phyloP scores from a whole-genome alignment of 176 grass and related monocot genomes.

The Cymbopogon citratus region DNA sequence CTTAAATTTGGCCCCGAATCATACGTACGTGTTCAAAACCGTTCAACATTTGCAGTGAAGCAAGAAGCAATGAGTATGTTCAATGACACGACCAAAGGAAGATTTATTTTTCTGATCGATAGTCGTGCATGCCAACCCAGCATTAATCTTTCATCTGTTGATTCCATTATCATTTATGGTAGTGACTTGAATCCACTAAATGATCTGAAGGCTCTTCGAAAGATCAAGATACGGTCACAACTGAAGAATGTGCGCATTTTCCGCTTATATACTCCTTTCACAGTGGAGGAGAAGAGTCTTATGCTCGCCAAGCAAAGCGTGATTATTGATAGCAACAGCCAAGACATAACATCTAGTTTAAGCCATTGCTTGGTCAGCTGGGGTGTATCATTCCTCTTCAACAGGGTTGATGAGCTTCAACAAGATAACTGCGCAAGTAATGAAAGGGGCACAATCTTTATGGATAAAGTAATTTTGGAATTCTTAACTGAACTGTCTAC shows the following conservation, averaged over 20 bases:
- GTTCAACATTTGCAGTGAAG: conserved; percentile 35
- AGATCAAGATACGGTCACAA: conserved; percentile 52
- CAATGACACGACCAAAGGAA: conserved; percentile 62
- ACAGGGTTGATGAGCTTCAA: conserved; percentile 47
- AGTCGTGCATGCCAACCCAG: conserved; percentile 65
- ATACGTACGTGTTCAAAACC: conserved; percentile 51
- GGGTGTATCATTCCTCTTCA: conserved; percentile 57
- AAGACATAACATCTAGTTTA: conserved; percentile 34
- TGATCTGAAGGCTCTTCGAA: conserved; percentile 59
- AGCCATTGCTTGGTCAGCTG: conserved; percentile 73
- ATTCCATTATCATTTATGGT: conserved; percentile 72
- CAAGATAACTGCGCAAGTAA: conserved; percentile 31
- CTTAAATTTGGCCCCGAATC: conserved; percentile 68
- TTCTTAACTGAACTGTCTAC: conserved; percentile 41
- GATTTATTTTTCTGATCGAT: conserved; percentile 80
- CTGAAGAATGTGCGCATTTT: conserved; percentile 37
- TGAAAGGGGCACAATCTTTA: conserved; percentile 22
- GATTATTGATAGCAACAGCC: conserved; percentile 35
- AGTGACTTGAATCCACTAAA: conserved; percentile 73
- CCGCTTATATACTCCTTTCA: conserved; percentile 72
- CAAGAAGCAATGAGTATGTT: conserved; percentile 56
- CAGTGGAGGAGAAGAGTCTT: conserved; percentile 70
- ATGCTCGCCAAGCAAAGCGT: conserved; percentile 59
- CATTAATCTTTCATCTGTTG: conserved; percentile 58
- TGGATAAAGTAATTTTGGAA: conserved; percentile 44